Conservation (phyloP, 2,329 filamentous ascomycete genomes). For the Mariannaea elegans region DNA sequence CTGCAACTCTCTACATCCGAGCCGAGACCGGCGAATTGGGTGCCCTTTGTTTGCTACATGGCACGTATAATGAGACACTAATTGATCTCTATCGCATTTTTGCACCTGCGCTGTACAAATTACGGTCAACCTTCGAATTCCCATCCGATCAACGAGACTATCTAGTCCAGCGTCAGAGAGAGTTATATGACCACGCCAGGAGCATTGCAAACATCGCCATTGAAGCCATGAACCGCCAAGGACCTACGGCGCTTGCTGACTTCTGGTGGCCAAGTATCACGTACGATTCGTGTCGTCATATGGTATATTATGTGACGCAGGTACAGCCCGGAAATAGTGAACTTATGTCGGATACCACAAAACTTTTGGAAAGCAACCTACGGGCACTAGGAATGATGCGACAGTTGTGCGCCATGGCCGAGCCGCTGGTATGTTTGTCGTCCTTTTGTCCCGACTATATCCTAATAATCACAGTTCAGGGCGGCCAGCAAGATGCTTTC, state of each 20-base stretch:
- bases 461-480: not conserved
- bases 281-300: slow-evolving; percentile 23
- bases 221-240: slow-evolving; percentile 21
- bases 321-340: slow-evolving; percentile 14
- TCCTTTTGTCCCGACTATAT: not conserved
- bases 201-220: slow-evolving; percentile 15
- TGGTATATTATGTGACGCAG: slow-evolving; percentile 28
- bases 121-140: slow-evolving; percentile 24
- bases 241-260: slow-evolving; percentile 21
- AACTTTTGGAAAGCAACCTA: slow-evolving; percentile 26
- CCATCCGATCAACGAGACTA: not conserved
- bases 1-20: slow-evolving; percentile 23
- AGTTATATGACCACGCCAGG: slow-evolving; percentile 21
- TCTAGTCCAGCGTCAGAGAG: not conserved
- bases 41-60: slow-evolving; percentile 27
- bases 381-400: slow-evolving; percentile 23
- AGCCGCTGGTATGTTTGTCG: slow-evolving; percentile 18
- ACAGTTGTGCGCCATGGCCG: slow-evolving; percentile 22
- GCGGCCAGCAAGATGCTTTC: slow-evolving; percentile 24
- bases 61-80: slow-evolving; percentile 28
- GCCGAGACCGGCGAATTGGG: slow-evolving; percentile 24
- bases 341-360: slow-evolving; percentile 21
- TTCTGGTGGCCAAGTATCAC: slow-evolving; percentile 27
- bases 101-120: slow-evolving; percentile 24
- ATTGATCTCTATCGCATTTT: slow-evolving; percentile 27